Evolutionary conservation across 73 alveolate genomes (phyloP), one percentile per base, ranked within the genome.

Genomic region (Paramecium primaurelia): DNA sequence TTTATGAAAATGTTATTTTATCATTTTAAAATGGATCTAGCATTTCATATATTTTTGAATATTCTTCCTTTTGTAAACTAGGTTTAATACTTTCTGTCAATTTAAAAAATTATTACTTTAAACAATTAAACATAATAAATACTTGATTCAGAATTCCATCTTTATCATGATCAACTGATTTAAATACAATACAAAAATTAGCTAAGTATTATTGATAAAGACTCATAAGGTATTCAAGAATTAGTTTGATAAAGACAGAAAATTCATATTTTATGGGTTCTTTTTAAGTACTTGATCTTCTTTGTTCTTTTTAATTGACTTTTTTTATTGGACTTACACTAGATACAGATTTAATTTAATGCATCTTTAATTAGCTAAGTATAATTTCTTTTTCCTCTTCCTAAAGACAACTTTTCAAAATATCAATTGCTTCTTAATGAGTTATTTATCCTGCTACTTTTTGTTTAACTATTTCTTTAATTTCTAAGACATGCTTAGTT

Each of bases 361-460:
- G 71, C 12, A 38, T 22, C 34, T 80, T 42, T 45, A 80, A 28
- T 80, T 80, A 45, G 8, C 28, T 22, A 2, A 80, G 42, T 32
- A 80, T 10, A 8, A 26, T 44, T 18, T 92, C 64, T 22, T n/a
- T 30, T 9, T 88, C 95, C 22, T 83, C 86, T 45, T 86, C 93
- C 30, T 91, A 86, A 54, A 96, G 85, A 71, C 95, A 96, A 84
- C 88, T 86, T 18, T 54, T 18, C 86, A 95, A 92, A 68, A 96
- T 68, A 34, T 73, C 95, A 90, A 86, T 77, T 92, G 95, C 93
- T 93, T 97, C 96, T 60, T 92, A 97, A 92, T 96, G 95, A 75
- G 92, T 93, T 93, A 95, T 86, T 6, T 92, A 59, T 68, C 96
- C 95, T 84, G 93, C 93, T 38, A 77, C 92, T 47, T 93, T 93